Conservation (phyloP, 75 land plant genomes). For the Pinus taeda region DNA sequence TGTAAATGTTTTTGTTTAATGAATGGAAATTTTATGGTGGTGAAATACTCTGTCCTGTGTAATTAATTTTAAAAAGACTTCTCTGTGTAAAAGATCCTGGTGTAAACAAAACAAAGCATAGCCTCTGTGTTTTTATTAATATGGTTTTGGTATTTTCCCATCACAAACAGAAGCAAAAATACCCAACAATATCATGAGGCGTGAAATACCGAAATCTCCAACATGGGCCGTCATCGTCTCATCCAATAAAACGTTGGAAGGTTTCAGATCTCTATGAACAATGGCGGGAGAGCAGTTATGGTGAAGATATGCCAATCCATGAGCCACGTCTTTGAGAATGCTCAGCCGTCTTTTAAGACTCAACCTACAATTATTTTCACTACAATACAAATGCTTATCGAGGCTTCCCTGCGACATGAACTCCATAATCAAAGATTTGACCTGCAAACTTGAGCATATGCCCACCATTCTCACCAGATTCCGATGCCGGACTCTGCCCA, state of each 20-base stretch:
- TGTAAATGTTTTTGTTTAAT: too few relatives aligned
- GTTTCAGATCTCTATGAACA: background rate
- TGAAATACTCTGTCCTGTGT: too few relatives aligned
- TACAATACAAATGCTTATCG: constrained; percentile 30
- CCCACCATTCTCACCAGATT: constrained; percentile 42
- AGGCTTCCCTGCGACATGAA: constrained; percentile 46
- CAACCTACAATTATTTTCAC: background rate
- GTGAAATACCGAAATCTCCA: background rate
- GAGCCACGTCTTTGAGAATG: background rate
- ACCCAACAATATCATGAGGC: background rate
- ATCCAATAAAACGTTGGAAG: background rate
- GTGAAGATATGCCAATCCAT: background rate
- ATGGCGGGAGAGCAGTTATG: background rate
- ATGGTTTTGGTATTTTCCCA: too few relatives aligned
- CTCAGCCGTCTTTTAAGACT: background rate
- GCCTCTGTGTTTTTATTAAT: too few relatives aligned
- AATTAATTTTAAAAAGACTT: too few relatives aligned
- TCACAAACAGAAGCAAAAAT: too few relatives aligned
- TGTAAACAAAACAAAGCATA: too few relatives aligned
- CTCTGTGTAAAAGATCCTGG: too few relatives aligned
- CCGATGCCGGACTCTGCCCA: constrained; percentile 30
- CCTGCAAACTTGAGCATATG: constrained; percentile 22
- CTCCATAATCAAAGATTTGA: constrained; percentile 39
- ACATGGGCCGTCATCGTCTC: background rate
- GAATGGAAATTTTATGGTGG: too few relatives aligned